phyloP scores from a whole-genome alignment of 148 eudicot species.

The Amaranthus hypochondriacus region DNA sequence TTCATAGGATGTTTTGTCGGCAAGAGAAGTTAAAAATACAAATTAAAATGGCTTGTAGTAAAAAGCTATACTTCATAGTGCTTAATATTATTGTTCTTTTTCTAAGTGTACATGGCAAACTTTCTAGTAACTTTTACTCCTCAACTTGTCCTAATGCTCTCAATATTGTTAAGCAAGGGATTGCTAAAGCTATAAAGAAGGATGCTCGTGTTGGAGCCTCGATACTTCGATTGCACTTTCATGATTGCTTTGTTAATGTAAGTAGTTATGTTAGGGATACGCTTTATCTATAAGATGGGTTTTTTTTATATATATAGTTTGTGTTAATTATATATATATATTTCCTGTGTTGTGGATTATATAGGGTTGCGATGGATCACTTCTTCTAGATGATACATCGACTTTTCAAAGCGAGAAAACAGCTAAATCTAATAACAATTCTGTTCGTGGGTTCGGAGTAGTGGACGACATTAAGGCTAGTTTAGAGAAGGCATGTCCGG shows the following conservation, averaged over 20 bases:
- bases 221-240: constrained; percentile 54
- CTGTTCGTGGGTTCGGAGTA: constrained; percentile 49
- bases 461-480: constrained; percentile 40
- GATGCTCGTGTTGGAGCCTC: constrained; percentile 58
- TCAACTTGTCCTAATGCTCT: constrained; percentile 25
- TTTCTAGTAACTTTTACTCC: constrained; percentile 23
- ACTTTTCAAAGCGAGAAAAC: constrained; percentile 40
- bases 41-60: constrained; percentile 22
- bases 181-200: constrained; percentile 24
- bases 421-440: constrained; percentile 34
- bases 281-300: not conserved
- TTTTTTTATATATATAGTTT: not conserved
- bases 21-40: not conserved
- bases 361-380: constrained; percentile 61
- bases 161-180: constrained; percentile 21
- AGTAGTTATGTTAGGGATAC: not conserved
- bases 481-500: constrained; percentile 45
- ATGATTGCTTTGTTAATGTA: constrained; percentile 61
- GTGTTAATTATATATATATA: not conserved
- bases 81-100: constrained; percentile 10
- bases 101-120: constrained; percentile 12
- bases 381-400: constrained; percentile 35
- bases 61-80: not conserved
- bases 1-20: constrained; percentile 10
- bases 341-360: not conserved